These are phyloP conservation scores for Dispira parvispora DNA, from an alignment of 192 early-diverging fungal species.

Conservation along the genomic window DNA sequence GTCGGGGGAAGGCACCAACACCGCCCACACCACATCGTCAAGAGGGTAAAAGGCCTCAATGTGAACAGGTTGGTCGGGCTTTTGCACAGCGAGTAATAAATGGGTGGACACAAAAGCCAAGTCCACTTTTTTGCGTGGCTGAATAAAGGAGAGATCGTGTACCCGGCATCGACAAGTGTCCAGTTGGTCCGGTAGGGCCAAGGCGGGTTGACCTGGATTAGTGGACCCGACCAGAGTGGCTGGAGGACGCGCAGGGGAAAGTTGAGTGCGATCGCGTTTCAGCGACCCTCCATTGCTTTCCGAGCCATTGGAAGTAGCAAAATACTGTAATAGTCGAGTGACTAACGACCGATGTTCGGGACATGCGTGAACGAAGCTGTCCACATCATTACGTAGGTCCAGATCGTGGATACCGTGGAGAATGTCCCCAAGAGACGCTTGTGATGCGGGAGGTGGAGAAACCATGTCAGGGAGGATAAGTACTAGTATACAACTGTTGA, in stretches of 20 bases:
- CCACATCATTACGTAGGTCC: neutral
- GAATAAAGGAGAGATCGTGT: neutral
- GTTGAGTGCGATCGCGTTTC: no score
- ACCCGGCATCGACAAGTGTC: neutral
- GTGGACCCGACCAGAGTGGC: no score
- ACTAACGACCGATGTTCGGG: neutral
- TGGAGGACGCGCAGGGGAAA: no score
- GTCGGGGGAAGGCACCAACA: slow-evolving; percentile 13
- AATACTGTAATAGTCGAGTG: neutral
- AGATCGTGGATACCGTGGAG: neutral
- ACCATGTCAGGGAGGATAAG: no score
- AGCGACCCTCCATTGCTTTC: no score
- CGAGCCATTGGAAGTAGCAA: neutral
- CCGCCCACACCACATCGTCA: neutral
- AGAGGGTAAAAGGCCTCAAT: slow-evolving; percentile 2
- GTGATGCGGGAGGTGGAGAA: no score
- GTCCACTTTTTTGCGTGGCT: slow-evolving; percentile 8
- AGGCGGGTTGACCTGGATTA: neutral
- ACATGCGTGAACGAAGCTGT: neutral
- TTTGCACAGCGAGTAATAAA: neutral
- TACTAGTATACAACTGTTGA: no score
- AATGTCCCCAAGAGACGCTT: neutral
- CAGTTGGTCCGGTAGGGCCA: neutral
- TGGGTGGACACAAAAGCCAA: neutral
- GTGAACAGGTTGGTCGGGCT: neutral